Percentiles rank a stretch among this genome's conserved stretches.
Evolutionary conservation across 78 protist genomes (phyloP).

Genomic region (Paulinella micropora): DNA sequence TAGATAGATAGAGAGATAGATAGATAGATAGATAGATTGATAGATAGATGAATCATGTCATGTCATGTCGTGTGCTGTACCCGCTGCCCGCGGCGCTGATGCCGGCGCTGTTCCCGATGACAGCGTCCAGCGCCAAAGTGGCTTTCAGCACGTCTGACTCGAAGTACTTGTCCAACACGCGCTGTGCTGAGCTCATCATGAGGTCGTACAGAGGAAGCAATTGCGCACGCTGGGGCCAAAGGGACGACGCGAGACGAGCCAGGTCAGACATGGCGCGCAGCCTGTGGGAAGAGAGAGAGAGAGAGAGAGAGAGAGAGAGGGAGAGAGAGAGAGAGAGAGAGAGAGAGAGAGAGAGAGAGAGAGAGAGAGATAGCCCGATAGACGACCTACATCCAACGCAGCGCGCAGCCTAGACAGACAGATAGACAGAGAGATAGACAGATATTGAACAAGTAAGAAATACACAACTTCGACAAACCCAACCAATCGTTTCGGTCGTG

Average conservation of each 20-base stretch:
- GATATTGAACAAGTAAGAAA: too few relatives aligned
- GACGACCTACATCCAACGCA: too few relatives aligned
- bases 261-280: neutral
- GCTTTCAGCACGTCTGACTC: neutral
- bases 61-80: neutral
- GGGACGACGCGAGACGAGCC: neutral
- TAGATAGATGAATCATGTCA: neutral
- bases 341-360: too few relatives aligned
- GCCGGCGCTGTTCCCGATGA: neutral
- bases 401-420: too few relatives aligned
- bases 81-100: neutral
- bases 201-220: neutral
- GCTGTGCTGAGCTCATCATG: neutral
- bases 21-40: neutral
- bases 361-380: too few relatives aligned
- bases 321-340: neutral
- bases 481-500: too few relatives aligned
- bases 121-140: constrained; percentile 7
- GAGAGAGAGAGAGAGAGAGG: neutral
- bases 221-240: neutral
- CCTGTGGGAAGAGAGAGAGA: neutral
- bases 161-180: neutral
- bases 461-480: too few relatives aligned
- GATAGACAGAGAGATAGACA: too few relatives aligned
- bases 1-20: neutral